Evolutionary conservation across 2,329 filamentous ascomycete species (phyloP), one percentile per base, ranked within the genome.

Genomic region (Pseudocercospora ulei): DNA sequence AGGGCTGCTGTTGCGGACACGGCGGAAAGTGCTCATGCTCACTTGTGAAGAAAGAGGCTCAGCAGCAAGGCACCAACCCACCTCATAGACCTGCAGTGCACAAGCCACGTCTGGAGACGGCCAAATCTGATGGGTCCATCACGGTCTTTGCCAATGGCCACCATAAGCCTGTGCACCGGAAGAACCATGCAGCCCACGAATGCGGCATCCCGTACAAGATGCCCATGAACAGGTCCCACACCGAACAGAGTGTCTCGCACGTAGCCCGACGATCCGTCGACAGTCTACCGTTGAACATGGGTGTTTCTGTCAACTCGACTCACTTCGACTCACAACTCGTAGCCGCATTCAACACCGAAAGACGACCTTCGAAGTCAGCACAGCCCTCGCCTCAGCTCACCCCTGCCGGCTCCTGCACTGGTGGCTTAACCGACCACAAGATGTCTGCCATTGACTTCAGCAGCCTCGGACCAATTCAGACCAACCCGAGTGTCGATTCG

Each of bases 91-190:
- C 62, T 19, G 62, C 65, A 41, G 68, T 73, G 44, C 57, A 63
- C 18, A 76, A 75, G 56, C 73, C 73, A 7, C 68, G 68, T 51
- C 64, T 76, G 33, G 71, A 69, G 26, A 65, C 69, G 30, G 69
- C 70, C 41, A 73, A 72, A 50, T 76, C 73, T 14, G 75, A 79
- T 36, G 70, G 68, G 41, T 71, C 69, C 18, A 60, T 78, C 51
- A 77, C 72, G 11, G 65, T 76, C 41, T 77, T 77, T 55, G 66
- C 72, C 13, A 76, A 78, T 53, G 75, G 75, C 42, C 74, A 78
- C 50, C 74, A 78, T 61, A 76, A 76, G 61, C 75, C 75, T 7
- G 71, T 70, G 35, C 75, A 78, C 54, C 73, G 75, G 49, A 73
- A 75, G 60, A 78, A 78, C 59, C 72, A 76, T 56, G 68, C 72